Evolutionary conservation across 1,139 yeast genomes (phyloP).

Genomic region (Diutina catenulata): DNA sequence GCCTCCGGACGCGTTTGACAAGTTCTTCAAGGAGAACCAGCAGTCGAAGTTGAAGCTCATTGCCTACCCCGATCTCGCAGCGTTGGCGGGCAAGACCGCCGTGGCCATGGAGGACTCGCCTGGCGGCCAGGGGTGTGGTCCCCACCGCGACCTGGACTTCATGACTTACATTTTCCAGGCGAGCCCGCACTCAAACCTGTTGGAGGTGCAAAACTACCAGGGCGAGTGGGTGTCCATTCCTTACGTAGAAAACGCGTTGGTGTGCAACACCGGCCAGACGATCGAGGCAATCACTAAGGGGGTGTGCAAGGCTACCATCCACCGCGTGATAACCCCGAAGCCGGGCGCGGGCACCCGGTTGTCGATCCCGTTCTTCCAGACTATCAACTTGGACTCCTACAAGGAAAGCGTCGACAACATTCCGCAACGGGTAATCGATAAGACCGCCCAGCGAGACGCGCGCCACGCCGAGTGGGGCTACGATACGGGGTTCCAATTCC

Average conservation of each 20-base stretch:
- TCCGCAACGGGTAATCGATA: conserved; percentile 20
- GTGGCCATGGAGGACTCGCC: conserved; percentile 29
- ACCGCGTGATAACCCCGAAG: conserved; percentile 45
- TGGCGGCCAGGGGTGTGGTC: conserved; percentile 52
- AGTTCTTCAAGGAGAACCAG: conserved; percentile 39
- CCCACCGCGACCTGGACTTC: conserved; percentile 61
- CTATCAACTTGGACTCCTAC: conserved; percentile 35
- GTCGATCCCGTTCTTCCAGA: conserved; percentile 44
- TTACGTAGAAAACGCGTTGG: conserved; percentile 29
- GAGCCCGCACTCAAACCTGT: conserved; percentile 32
- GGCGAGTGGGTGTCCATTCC: conserved; percentile 55
- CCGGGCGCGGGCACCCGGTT: conserved; percentile 41
- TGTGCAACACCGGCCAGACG: conserved; percentile 45
- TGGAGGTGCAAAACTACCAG: conserved; percentile 51
- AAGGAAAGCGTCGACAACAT: conserved; percentile 21
- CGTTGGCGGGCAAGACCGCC: conserved; percentile 18
- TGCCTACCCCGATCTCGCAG: conserved; percentile 33
- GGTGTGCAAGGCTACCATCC: conserved; percentile 55
- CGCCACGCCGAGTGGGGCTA: conserved; percentile 19
- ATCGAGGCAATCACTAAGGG: conserved; percentile 43
- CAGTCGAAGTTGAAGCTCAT: conserved; percentile 45
- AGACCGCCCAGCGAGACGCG: conserved; percentile 26
- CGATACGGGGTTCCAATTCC: conserved; percentile 40
- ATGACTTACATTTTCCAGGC: conserved; percentile 53
- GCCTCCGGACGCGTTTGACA: conserved; percentile 29